Percentiles rank a stretch among this genome's conserved stretches.
Conservation (phyloP, 345 rosid genomes). For the Syzygium jambos region DNA sequence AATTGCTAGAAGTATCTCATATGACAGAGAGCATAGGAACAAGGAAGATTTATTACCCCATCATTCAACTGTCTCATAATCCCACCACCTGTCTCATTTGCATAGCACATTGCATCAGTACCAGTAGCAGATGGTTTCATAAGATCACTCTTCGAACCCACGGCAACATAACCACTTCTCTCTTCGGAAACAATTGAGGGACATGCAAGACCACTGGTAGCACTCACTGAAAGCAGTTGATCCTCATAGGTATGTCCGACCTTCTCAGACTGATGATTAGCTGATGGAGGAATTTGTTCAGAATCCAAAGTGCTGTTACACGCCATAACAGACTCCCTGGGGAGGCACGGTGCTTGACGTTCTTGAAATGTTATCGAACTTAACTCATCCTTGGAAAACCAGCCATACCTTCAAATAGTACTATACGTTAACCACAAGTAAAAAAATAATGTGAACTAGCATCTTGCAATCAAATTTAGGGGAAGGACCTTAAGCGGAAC, state of each 20-base stretch:
- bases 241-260: conserved; percentile 16
- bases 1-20: neutral
- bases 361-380: conserved; percentile 28
- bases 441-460: neutral
- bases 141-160: conserved; percentile 9
- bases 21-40: neutral
- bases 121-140: conserved; percentile 19
- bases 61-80: conserved; percentile 21
- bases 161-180: conserved; percentile 2
- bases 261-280: conserved; percentile 20
- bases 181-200: conserved; percentile 5
- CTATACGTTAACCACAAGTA: neutral
- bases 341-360: conserved; percentile 21
- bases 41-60: conserved; percentile 18
- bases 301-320: conserved; percentile 18
- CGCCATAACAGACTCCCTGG: conserved; percentile 11
- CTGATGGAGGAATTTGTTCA: conserved; percentile 18
- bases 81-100: conserved; percentile 16
- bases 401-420: conserved; percentile 77
- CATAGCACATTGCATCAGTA: conserved; percentile 14
- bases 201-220: conserved; percentile 12
- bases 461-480: neutral
- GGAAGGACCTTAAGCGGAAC: conserved; percentile 71
- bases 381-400: conserved; percentile 49
- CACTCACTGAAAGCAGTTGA: conserved; percentile 19